Evolutionary conservation across 1,284 basidiomycete genomes (phyloP).

Genomic region (Macrocystidia cucumis): DNA sequence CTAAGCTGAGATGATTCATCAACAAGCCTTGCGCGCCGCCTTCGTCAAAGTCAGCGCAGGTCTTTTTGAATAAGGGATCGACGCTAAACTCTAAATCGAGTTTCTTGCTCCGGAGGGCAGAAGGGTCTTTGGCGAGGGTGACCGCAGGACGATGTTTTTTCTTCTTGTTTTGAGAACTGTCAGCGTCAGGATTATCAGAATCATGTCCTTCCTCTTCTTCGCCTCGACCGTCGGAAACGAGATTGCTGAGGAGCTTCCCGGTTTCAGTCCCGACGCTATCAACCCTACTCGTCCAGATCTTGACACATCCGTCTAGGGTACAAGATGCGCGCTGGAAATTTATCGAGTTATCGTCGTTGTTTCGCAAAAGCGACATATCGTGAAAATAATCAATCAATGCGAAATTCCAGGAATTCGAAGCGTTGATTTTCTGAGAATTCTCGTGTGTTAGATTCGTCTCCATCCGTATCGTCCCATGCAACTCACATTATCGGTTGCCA

Average conservation of each 20-base stretch:
- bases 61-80: constrained; percentile 97
- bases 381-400: constrained; percentile 99
- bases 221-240: constrained; percentile 62
- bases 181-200: constrained; percentile 59
- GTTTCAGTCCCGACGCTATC: constrained; percentile 97
- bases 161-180: constrained; percentile 49
- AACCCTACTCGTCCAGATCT: constrained; percentile 98
- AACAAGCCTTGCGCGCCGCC: constrained; percentile 92
- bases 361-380: constrained; percentile 95
- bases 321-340: constrained; percentile 98
- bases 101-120: constrained; percentile 86
- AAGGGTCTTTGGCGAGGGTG: constrained; percentile 79
- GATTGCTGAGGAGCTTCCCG: constrained; percentile 89
- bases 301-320: constrained; percentile 97
- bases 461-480: constrained; percentile 2
- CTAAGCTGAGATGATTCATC: constrained; percentile 85
- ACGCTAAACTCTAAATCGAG: constrained; percentile 93
- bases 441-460: constrained; percentile 1
- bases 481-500: constrained; percentile 96
- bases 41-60: constrained; percentile 97
- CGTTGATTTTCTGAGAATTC: constrained; percentile 88
- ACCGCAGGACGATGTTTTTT: constrained; percentile 64
- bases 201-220: constrained; percentile 55
- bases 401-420: constrained; percentile 96
- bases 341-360: constrained; percentile 88